phyloP scores from a whole-genome alignment of 202 grass and related monocot species.

The Zizania palustris region DNA sequence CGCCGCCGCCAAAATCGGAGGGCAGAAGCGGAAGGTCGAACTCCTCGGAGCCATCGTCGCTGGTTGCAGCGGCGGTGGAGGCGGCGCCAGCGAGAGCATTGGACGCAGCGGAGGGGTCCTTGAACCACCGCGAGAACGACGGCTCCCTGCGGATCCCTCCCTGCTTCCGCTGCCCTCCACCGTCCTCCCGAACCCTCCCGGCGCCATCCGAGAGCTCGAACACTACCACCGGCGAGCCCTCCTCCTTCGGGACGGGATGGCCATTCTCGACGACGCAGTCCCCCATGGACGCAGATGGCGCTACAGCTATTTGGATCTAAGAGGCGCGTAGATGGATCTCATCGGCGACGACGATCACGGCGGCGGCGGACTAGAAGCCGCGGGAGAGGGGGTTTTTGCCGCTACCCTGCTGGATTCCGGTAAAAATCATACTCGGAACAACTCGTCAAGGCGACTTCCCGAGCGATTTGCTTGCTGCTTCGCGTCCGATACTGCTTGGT shows the following conservation, averaged over 20 bases:
- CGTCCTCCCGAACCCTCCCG: constrained; percentile 16
- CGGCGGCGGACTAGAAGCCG: constrained; percentile 4
- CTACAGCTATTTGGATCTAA: constrained; percentile 46
- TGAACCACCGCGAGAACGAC: constrained; percentile 93
- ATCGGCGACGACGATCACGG: constrained; percentile 22
- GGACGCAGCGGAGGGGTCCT: constrained; percentile 37
- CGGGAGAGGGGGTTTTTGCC: constrained; percentile 19
- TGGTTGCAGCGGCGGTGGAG: constrained; percentile 34
- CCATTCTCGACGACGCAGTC: constrained; percentile 45
- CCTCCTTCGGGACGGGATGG: constrained; percentile 19
- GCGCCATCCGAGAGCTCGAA: constrained; percentile 35
- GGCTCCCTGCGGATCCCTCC: constrained; percentile 72
- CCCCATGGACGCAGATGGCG: constrained; percentile 44
- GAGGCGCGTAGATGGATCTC: constrained; percentile 21
- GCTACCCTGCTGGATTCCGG: constrained; percentile 42
- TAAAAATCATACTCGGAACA: constrained; percentile 51
- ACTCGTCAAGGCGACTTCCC: constrained; percentile 51
- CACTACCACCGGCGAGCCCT: background rate
- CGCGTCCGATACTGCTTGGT: background rate
- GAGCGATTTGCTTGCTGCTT: constrained; percentile 34
- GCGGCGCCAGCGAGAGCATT: constrained; percentile 32
- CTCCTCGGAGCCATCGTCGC: constrained; percentile 64
- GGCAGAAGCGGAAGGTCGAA: constrained; percentile 76
- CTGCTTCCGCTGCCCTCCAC: constrained; percentile 39
- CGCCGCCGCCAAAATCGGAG: constrained; percentile 19